A percentile compares a stretch with the other conserved stretches of the same genome.
These are phyloP conservation scores for Fusarium incarnatum DNA, from an alignment of 2,329 filamentous ascomycete genomes.

Conservation along the genomic window DNA sequence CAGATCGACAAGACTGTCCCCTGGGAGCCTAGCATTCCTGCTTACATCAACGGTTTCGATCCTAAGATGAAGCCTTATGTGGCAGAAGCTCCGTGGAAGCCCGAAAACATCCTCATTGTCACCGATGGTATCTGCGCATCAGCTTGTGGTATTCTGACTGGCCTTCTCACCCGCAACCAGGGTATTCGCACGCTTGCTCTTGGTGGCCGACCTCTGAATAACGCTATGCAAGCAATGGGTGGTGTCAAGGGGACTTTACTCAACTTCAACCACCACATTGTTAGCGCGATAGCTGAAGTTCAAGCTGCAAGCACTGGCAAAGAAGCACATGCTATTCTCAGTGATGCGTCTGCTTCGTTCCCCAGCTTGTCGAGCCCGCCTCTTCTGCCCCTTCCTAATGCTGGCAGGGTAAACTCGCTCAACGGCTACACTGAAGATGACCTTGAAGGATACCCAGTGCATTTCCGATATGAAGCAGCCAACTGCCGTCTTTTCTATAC, in stretches of 20 bases:
- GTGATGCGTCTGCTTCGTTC: slow-evolving; percentile 20
- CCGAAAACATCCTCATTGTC: slow-evolving; percentile 42
- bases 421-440: slow-evolving; percentile 40
- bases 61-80: slow-evolving; percentile 26
- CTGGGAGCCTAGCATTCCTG: slow-evolving; percentile 16
- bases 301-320: slow-evolving; percentile 25
- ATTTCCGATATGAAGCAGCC: slow-evolving; percentile 71
- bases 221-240: slow-evolving; percentile 71
- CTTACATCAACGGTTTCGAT: slow-evolving; percentile 40
- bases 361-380: slow-evolving; percentile 31
- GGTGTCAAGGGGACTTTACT: slow-evolving; percentile 68
- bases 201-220: slow-evolving; percentile 68
- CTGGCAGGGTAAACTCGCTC: slow-evolving; percentile 38
- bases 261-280: slow-evolving; percentile 28
- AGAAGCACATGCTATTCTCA: slow-evolving; percentile 12
- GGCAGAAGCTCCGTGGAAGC: slow-evolving; percentile 37
- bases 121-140: slow-evolving; percentile 44
- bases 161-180: slow-evolving; percentile 51
- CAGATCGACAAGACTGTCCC: slow-evolving; percentile 29
- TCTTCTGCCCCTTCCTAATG: slow-evolving; percentile 52
- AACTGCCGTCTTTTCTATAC: slow-evolving; percentile 72
- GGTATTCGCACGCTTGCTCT: slow-evolving; percentile 57
- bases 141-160: slow-evolving; percentile 44
- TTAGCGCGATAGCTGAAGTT: slow-evolving; percentile 8
- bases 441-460: slow-evolving; percentile 49